Percentiles rank a stretch among this genome's conserved stretches.
Evolutionary conservation across 148 eudicot species (phyloP).

Genomic region (Chenopodium quinoa): DNA sequence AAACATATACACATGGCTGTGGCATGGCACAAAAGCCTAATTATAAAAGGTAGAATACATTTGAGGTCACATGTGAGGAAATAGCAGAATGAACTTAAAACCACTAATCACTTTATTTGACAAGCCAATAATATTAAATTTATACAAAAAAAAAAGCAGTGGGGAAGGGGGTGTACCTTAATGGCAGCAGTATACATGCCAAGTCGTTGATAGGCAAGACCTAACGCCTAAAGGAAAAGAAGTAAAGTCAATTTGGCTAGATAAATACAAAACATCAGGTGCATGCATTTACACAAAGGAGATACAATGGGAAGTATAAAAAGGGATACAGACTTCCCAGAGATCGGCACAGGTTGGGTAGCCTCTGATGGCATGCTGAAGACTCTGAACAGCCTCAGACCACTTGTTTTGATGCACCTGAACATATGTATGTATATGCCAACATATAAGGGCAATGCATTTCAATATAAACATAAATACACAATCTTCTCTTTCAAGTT

Average conservation of each 20-base stretch:
- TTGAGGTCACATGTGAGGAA: background rate
- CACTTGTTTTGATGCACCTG: slow-evolving; percentile 82
- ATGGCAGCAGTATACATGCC: slow-evolving; percentile 97
- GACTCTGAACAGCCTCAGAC: slow-evolving; percentile 86
- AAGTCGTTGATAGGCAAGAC: slow-evolving; percentile 81
- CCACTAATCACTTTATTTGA: background rate
- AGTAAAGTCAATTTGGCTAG: slow-evolving; percentile 6
- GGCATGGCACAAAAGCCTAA: slow-evolving; percentile 1
- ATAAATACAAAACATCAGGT: background rate
- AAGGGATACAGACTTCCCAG: slow-evolving; percentile 77
- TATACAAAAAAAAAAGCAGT: background rate
- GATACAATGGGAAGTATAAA: background rate
- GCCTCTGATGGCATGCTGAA: slow-evolving; percentile 91
- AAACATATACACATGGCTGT: background rate
- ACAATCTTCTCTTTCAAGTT: too few species aligned
- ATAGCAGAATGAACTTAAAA: background rate
- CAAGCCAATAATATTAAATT: background rate
- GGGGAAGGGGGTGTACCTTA: slow-evolving; percentile 48
- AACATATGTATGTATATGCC: background rate
- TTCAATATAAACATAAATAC: background rate
- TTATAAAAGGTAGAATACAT: background rate
- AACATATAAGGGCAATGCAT: background rate
- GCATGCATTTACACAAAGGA: background rate
- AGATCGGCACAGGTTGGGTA: slow-evolving; percentile 80
- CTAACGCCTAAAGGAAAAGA: slow-evolving; percentile 55